Evolutionary conservation across 371 early-diverging fungal species (phyloP), one percentile per base, ranked within the genome.

Genomic region (Smittium mucronatum): DNA sequence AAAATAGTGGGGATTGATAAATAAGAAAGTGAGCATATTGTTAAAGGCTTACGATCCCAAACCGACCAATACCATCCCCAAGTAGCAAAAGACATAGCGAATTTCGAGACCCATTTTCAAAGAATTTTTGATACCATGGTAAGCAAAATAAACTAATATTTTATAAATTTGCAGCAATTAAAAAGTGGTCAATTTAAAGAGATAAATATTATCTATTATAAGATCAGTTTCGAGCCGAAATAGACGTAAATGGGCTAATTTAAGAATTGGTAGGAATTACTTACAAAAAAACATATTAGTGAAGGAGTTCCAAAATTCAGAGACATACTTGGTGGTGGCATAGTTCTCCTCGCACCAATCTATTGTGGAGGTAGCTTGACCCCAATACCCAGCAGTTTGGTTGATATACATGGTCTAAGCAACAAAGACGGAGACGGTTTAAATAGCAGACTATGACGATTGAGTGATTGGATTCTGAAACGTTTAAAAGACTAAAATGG

Each of bases 261-360:
- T n/a, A n/a, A n/a, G n/a, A n/a, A n/a, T n/a, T n/a, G n/a, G n/a
- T n/a, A n/a, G n/a, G n/a, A n/a, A 5, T 11, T 11, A 69, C 69
- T 69, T 69, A 69, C 69, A 25, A 66, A 73, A 77, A 21, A 71
- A 34, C 25, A 84, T 30, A 74, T 89, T 91, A 34, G 87, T 86
- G 11, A 81, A 71, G 26, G 87, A 82, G 74, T 91, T 91, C 74
- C 86, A 86, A 69, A 85, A 87, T 75, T 91, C 91, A 68, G 90
- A 89, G 60, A 91, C 70, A 36, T 78, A 79, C 63, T 70, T 61
- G 69, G 73, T 79, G 30, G 73, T 67, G 1, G 67, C 71, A 58
- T 79, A 79, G 71, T 79, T 79, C 57, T 79, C 82, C 78, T 82
- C 82, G 69, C 82, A 82, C 82, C 82, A 82, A 63, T 82, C 82